These are phyloP conservation scores for Aspergillus sp. DNA, from an alignment of 2,329 filamentous ascomycete species.

Conservation along the genomic window DNA sequence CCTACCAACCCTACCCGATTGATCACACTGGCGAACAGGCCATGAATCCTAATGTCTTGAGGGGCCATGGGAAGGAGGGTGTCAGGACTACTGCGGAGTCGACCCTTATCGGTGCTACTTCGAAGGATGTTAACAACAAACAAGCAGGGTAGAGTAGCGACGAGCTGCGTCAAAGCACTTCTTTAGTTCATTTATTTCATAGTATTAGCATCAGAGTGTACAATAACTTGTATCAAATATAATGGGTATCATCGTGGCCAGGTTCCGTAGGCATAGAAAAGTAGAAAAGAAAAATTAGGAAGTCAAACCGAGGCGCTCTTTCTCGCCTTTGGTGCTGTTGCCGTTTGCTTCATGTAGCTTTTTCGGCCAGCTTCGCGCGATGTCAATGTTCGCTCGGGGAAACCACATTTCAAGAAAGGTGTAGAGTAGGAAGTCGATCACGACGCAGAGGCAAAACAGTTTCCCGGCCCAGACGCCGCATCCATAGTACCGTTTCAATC, in stretches of 20 bases:
- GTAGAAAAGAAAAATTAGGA: conserved; percentile 4
- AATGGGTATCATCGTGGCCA: conserved; percentile 6
- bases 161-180: conserved; percentile 45
- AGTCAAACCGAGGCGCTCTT: conserved; percentile 4
- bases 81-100: conserved; percentile 45
- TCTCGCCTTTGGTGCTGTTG: conserved; percentile 4
- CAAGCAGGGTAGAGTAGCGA: conserved; percentile 52
- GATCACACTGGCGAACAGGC: conserved; percentile 39
- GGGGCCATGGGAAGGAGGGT: conserved; percentile 41
- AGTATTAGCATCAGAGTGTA: conserved; percentile 3
- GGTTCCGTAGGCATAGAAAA: not conserved
- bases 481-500: conserved; percentile 93
- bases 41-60: conserved; percentile 40
- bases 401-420: conserved; percentile 84
- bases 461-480: conserved; percentile 99
- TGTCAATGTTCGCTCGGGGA: conserved; percentile 81
- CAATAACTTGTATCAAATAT: conserved; percentile 2
- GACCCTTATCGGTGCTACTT: conserved; percentile 54
- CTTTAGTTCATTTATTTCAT: not conserved
- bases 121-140: conserved; percentile 54
- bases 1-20: conserved; percentile 47
- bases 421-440: conserved; percentile 91
- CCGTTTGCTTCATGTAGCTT: conserved; percentile 49
- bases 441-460: conserved; percentile 89
- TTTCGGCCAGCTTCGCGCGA: conserved; percentile 87